phyloP scores from a whole-genome alignment of 2,329 filamentous ascomycete genomes.

The Apiospora kogelbergensis region DNA sequence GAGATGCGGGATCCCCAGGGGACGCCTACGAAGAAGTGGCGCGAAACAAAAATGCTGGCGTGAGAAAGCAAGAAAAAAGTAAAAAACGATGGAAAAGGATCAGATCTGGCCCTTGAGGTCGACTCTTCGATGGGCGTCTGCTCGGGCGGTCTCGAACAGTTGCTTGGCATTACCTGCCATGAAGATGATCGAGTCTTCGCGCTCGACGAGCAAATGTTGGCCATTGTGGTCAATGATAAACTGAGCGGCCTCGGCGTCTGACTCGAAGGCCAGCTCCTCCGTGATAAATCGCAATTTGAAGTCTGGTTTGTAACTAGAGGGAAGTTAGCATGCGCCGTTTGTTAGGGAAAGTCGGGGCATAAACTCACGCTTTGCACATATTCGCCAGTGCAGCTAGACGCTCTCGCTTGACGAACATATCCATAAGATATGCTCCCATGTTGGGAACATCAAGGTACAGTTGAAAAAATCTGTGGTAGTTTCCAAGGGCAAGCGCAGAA shows the following conservation, averaged over 20 bases:
- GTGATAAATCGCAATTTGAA: slow-evolving; percentile 89
- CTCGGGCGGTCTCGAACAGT: slow-evolving; percentile 73
- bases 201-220: slow-evolving; percentile 74
- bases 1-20: neutral
- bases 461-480: slow-evolving; percentile 98
- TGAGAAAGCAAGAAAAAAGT: neutral
- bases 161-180: slow-evolving; percentile 70
- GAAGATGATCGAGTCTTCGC: slow-evolving; percentile 71
- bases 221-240: slow-evolving; percentile 84
- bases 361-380: slow-evolving; percentile 89
- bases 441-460: slow-evolving; percentile 92
- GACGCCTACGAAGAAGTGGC: neutral
- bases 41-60: slow-evolving; percentile 8
- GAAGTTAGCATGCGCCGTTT: slow-evolving; percentile 42
- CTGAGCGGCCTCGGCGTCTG: slow-evolving; percentile 83
- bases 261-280: slow-evolving; percentile 94
- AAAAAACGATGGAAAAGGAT: slow-evolving; percentile 27
- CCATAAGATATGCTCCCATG: slow-evolving; percentile 98
- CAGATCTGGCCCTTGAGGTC: slow-evolving; percentile 98
- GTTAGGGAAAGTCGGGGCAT: neutral
- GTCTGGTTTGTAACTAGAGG: slow-evolving; percentile 81
- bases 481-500: slow-evolving; percentile 86
- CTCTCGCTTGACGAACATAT: slow-evolving; percentile 97
- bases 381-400: slow-evolving; percentile 85
- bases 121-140: slow-evolving; percentile 77